Evolutionary conservation across 169 alveolate genomes (phyloP).

Genomic region (Eimeria maxima): DNA sequence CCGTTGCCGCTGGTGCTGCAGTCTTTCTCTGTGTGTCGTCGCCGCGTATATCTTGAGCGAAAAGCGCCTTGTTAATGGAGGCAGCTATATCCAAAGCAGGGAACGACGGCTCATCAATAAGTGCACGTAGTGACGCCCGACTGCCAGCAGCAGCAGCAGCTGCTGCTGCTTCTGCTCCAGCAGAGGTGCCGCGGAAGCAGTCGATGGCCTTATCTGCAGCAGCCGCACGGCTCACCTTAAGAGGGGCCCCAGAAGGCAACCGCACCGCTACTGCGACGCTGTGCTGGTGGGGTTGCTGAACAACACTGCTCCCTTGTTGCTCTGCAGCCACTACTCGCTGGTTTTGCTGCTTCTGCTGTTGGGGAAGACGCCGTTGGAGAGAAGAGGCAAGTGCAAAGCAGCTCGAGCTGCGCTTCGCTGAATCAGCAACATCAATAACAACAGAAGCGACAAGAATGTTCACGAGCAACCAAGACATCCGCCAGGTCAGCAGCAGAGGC

Average conservation of each 20-base stretch:
- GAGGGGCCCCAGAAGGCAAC: neutral
- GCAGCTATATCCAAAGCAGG: conserved; percentile 77
- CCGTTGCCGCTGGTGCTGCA: neutral
- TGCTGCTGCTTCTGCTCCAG: neutral
- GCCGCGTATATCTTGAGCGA: neutral
- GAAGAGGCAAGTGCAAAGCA: conserved; percentile 4
- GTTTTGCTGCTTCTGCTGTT: neutral
- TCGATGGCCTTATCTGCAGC: neutral
- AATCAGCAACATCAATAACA: conserved; percentile 9
- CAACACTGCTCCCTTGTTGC: neutral
- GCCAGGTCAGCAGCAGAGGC: neutral
- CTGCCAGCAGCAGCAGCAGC: conserved; percentile 41
- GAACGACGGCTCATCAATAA: conserved; percentile 53
- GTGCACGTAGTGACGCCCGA: conserved; percentile 54
- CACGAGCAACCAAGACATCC: neutral
- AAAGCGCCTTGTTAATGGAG: conserved; percentile 75
- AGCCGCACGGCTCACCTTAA: neutral
- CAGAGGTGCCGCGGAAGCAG: neutral
- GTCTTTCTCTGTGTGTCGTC: neutral
- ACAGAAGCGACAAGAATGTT: neutral
- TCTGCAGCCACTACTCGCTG: conserved; percentile 21
- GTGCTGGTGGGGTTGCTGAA: conserved; percentile 49
- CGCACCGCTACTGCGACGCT: conserved; percentile 1
- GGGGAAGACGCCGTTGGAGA: neutral
- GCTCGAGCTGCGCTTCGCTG: conserved; percentile 68